Conservation (phyloP, 1,284 basidiomycete genomes). For the Malassezia caprae region DNA sequence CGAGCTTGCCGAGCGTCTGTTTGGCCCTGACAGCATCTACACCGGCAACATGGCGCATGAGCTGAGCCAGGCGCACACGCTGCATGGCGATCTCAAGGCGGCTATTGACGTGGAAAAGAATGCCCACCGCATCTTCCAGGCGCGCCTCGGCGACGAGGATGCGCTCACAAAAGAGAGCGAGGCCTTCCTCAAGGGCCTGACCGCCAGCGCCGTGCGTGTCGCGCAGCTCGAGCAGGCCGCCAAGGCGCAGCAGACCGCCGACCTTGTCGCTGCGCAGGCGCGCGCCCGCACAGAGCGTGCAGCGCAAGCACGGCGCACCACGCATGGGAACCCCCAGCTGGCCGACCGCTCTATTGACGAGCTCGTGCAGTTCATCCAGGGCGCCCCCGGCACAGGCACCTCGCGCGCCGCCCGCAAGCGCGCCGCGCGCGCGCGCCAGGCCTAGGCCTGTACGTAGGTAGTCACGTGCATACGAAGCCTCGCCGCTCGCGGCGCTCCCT, state of each 20-base stretch:
- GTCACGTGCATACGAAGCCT: conserved; percentile 2
- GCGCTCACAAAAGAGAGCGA: conserved; percentile 42
- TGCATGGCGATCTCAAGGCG: conserved; percentile 39
- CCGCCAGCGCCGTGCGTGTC: conserved; percentile 37
- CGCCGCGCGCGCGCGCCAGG: background rate
- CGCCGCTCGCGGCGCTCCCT: background rate
- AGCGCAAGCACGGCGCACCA: background rate
- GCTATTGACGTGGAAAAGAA: conserved; percentile 42
- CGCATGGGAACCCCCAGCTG: background rate
- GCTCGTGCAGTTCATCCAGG: conserved; percentile 40
- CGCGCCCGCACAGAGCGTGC: background rate
- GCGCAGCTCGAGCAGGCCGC: conserved; percentile 40
- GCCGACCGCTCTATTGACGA: conserved; percentile 33
- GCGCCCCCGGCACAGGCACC: conserved; percentile 15
- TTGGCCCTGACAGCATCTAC: conserved; percentile 41
- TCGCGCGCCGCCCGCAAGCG: conserved; percentile 7
- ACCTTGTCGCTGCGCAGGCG: background rate
- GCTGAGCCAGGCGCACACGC: conserved; percentile 42
- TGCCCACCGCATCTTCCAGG: conserved; percentile 40
- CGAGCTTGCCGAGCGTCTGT: conserved; percentile 31
- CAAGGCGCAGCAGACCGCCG: conserved; percentile 12
- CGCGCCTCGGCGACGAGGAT: conserved; percentile 42
- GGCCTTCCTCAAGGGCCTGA: conserved; percentile 37
- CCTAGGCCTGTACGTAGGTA: background rate
- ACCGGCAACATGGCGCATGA: conserved; percentile 45